Percentiles rank a stretch among this genome's conserved stretches.
These are phyloP conservation scores for Prunella vulgaris DNA, from an alignment of 257 asterid genomes.

Conservation along the genomic window DNA sequence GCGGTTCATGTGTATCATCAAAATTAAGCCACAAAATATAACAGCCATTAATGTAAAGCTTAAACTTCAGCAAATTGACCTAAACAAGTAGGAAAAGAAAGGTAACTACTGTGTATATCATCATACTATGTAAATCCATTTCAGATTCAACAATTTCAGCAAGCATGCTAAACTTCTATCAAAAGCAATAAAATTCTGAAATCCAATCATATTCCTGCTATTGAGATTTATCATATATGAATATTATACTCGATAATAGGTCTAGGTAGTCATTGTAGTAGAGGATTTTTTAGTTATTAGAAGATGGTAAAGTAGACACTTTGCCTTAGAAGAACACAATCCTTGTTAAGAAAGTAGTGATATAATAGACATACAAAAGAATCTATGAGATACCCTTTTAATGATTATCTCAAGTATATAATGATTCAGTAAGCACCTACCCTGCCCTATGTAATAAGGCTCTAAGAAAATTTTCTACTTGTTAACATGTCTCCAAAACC, in stretches of 20 bases:
- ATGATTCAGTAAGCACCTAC: not conserved
- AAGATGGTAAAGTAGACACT: not conserved
- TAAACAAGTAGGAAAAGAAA: not conserved
- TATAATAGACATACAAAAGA: not conserved
- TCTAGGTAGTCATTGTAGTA: not conserved
- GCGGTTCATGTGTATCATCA: constrained; percentile 12
- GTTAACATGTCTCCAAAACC: not conserved
- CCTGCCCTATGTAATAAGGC: not conserved
- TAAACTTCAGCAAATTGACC: not conserved
- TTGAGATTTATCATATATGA: not conserved
- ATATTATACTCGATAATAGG: not conserved
- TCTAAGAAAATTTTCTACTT: not conserved
- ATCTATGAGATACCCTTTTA: not conserved
- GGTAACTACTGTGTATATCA: not conserved
- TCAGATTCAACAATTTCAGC: not conserved
- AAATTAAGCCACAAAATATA: not conserved
- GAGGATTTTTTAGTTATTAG: not conserved
- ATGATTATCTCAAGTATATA: not conserved
- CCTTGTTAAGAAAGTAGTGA: not conserved
- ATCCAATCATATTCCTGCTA: not conserved
- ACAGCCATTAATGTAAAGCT: not conserved
- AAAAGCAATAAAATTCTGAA: not conserved
- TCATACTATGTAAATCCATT: not conserved
- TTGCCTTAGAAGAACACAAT: not conserved
- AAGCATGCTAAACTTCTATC: not conserved